phyloP scores from a whole-genome alignment of 2,329 filamentous ascomycete species.

The Hypoxylon sp. region DNA sequence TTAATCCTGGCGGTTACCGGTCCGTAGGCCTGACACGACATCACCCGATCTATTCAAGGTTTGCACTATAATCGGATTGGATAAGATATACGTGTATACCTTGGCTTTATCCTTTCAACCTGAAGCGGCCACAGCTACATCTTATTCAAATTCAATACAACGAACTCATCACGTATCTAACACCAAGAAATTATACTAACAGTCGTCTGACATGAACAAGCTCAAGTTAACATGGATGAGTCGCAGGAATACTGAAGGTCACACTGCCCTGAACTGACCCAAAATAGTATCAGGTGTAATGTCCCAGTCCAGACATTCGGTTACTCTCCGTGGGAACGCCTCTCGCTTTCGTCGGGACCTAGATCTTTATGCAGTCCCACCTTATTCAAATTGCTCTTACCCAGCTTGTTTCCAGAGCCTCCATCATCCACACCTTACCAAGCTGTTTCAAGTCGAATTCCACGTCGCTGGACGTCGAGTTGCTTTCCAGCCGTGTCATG shows the following conservation, averaged over 20 bases:
- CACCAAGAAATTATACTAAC: no score
- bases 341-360: constrained; percentile 43
- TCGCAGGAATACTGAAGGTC: constrained; percentile 54
- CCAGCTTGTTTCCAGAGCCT: constrained; percentile 40
- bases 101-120: constrained; percentile 13
- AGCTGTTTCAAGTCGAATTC: constrained; percentile 18
- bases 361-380: constrained; percentile 43
- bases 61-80: not conserved
- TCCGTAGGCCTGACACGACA: constrained; percentile 11
- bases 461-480: constrained; percentile 31
- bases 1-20: constrained; percentile 15
- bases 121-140: not conserved
- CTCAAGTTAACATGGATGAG: not conserved
- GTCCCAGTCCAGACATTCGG: constrained; percentile 27
- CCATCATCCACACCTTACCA: constrained; percentile 32
- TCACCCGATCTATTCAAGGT: constrained; percentile 6
- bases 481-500: constrained; percentile 38
- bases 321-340: constrained; percentile 26
- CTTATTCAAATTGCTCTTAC: constrained; percentile 31
- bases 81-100: not conserved
- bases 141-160: not conserved
- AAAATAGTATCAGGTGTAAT: constrained; percentile 55
- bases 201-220: constrained; percentile 8
- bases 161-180: not conserved
- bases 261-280: constrained; percentile 50